Conservation (phyloP, 306 rosid genomes). For the Geum urbanum region DNA sequence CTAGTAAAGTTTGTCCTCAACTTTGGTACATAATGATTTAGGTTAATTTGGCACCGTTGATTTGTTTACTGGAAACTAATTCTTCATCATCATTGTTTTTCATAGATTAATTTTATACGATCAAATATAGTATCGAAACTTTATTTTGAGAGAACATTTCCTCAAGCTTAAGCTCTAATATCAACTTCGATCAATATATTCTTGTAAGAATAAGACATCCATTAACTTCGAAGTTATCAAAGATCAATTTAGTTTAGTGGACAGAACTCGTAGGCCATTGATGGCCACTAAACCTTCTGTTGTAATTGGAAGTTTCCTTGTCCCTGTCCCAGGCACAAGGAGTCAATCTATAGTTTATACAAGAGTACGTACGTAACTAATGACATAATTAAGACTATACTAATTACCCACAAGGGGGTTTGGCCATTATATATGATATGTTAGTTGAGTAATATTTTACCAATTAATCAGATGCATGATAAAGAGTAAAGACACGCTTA, state of each 20-base stretch:
- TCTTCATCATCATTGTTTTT: too few relatives aligned
- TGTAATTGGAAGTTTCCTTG: neutral
- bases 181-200: neutral
- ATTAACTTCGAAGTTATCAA: constrained; percentile 1
- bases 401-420: too few relatives aligned
- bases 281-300: too few relatives aligned
- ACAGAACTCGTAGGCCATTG: neutral
- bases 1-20: neutral
- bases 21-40: neutral
- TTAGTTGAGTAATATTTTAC: too few relatives aligned
- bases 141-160: too few relatives aligned
- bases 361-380: neutral
- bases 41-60: neutral
- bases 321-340: neutral
- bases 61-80: neutral
- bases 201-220: neutral
- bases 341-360: neutral
- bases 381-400: neutral
- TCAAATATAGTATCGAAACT: too few relatives aligned
- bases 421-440: too few relatives aligned
- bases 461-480: too few relatives aligned
- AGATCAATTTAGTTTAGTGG: neutral
- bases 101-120: too few relatives aligned
- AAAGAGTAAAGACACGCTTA: too few relatives aligned
- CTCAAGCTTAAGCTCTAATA: neutral